A percentile compares a stretch with the other conserved stretches of the same genome.
Evolutionary conservation across 441 rosid genomes (phyloP).

Genomic region (Pelargonium cotyledonis): DNA sequence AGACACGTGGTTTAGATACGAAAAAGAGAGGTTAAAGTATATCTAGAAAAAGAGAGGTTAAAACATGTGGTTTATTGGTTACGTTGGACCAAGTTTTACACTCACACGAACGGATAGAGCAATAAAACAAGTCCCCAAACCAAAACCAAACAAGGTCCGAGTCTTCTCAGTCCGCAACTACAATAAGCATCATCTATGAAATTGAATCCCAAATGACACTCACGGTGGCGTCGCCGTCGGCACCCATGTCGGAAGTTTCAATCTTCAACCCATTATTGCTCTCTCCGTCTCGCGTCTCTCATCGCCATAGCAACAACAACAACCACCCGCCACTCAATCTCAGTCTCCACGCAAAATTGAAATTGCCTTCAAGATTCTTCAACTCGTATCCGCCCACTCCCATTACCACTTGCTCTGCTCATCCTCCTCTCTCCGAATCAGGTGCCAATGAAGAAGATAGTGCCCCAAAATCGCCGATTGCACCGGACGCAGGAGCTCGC

Average conservation of each 20-base stretch:
- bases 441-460: conserved; percentile 12
- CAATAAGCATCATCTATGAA: not conserved
- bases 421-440: conserved; percentile 16
- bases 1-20: no score
- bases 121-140: no score
- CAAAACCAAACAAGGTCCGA: no score
- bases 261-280: not conserved
- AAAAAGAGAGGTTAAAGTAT: no score
- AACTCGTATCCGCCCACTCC: no score
- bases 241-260: not conserved
- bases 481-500: conserved; percentile 24
- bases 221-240: not conserved
- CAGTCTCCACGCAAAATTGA: not conserved
- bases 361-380: no score
- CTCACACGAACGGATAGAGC: no score
- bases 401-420: not conserved
- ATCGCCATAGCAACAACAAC: not conserved
- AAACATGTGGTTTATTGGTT: no score
- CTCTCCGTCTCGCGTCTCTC: not conserved
- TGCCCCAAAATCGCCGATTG: conserved; percentile 14
- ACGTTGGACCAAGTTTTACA: no score
- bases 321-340: not conserved
- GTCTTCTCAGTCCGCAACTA: no score
- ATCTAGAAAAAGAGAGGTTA: no score
- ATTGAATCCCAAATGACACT: not conserved